phyloP scores from a whole-genome alignment of 805 yeast genomes.

The Saccharomycopsis amapae region DNA sequence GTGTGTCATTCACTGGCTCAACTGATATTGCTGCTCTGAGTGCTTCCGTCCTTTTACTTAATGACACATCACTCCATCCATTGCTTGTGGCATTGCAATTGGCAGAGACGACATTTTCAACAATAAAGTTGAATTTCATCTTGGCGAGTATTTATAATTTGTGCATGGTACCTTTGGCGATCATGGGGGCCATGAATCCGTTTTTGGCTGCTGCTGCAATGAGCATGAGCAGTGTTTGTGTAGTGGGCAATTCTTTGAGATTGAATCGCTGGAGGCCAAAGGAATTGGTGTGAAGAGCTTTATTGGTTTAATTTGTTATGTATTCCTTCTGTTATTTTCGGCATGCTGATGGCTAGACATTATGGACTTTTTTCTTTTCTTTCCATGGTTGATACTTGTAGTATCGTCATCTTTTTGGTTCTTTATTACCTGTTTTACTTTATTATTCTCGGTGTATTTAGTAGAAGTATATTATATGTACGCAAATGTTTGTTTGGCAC shows the following conservation, averaged over 20 bases:
- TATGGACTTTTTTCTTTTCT: too few relatives aligned
- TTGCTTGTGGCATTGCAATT: conserved; percentile 59
- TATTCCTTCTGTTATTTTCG: too few relatives aligned
- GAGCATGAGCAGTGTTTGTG: conserved; percentile 90
- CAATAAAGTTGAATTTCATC: conserved; percentile 73
- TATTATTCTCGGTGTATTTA: too few relatives aligned
- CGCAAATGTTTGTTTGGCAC: too few relatives aligned
- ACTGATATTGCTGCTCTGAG: conserved; percentile 95
- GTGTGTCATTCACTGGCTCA: conserved; percentile 87
- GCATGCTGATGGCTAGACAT: too few relatives aligned
- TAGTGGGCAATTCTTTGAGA: conserved; percentile 69
- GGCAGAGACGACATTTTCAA: conserved; percentile 58
- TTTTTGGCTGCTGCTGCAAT: conserved; percentile 86
- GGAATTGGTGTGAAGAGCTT: too few relatives aligned
- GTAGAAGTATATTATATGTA: too few relatives aligned
- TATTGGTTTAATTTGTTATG: too few relatives aligned
- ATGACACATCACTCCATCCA: conserved; percentile 28
- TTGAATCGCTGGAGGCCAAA: conserved; percentile 58
- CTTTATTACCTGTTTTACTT: too few relatives aligned
- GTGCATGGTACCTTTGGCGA: conserved; percentile 86
- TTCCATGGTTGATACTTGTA: too few relatives aligned
- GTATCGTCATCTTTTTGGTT: too few relatives aligned
- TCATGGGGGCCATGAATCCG: conserved; percentile 89
- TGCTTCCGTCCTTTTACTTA: conserved; percentile 82
- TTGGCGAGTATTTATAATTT: conserved; percentile 85